Evolutionary conservation across 345 rosid genomes (phyloP), one percentile per base, ranked within the genome.

Genomic region (Fremontodendron californicum): DNA sequence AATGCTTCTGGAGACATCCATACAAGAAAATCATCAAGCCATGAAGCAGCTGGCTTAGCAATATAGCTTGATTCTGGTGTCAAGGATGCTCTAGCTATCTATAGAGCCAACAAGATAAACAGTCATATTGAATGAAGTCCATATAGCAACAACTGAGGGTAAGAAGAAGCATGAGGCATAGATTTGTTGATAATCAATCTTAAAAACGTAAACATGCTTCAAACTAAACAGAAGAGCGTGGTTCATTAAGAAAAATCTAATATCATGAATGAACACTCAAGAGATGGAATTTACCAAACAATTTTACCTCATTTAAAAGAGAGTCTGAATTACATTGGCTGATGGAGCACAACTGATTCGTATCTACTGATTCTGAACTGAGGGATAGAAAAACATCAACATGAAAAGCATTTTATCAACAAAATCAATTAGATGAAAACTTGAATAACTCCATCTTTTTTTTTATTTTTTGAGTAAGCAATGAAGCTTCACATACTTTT

Each of bases 1-100:
- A 93, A 96, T 72, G 99, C 99, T 86, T 96, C 98, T 0, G 99
- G 99, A 80, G 98, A 96, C 80, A 96, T 74, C 99, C 99, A 96
- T 63, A 93, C 97, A 62, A 96, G 97, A 86, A 93, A 92, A 84
- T 96, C 99, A 82, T 96, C 99, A 18, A 96, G 94, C 99, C 98
- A 96, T 27, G 99, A 93, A 85, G 99, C 99, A 77, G 99, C 98
- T 83, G 98, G 97, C 89, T 90, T 96, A 69, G 99, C 99, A 81
- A 96, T 90, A 82, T 90, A 90, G 88, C 95, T 96, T 80, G 91
- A 87, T 82, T 91, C 86, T 55, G 99, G 94, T 45, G 82, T 81
- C 81, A 89, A 83, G 25, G 99, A 96, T 82, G 92, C 97, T 78
- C 88, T 92, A 45, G 97, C 78, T 79, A 96, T 96, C 99, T 93